Base-by-base conservation (phyloP, 1,284 basidiomycete species). In the Sphagnurus paluster region DNA sequence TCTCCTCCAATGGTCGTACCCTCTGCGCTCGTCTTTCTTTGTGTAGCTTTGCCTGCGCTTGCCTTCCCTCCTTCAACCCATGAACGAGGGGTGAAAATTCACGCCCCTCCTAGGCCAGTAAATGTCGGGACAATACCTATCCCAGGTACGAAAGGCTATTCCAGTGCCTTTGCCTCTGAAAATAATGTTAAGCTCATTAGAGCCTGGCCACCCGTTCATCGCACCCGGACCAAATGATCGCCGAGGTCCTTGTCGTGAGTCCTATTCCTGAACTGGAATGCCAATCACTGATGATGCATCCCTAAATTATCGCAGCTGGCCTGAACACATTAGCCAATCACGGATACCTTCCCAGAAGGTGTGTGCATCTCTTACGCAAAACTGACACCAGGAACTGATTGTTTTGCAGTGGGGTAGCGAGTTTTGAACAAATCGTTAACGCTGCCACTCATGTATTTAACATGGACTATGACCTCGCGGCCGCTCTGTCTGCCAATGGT, bases 301-400 rank as follows among this genome's bases (percentile, higher is more conserved):
- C n/a, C n/a, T n/a, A n/a, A n/a, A n/a, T 13, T 39, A 8, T 26
- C n/a, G 11, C 21, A 53, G 51, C 51, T 17, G 50, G 50, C 38
- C 37, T 52, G 28, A 53, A 53, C 20, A 53, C 51, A 7, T 30
- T 53, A 25, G 51, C 51, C 10, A 53, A 53, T 38, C 51, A 53
- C 40, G 51, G 51, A 8, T 53, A 50, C 37, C 25, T 53, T 25
- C 48, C 51, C 11, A 44, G 48, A 37, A 53, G 47, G 51, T 53
- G 24, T 42, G 48, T 44, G 17, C 13, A 5, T 5, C n/a, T 24
- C 14, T 24, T 4, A 21, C 17, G 13, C 5, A 37, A 28, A 10
- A 7, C 25, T 33, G 5, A 5, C n/a, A n/a, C 13, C 7, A 8
- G 8, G 16, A 1, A 14, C 34, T 30, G 25, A 36, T 28, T n/a